These are phyloP conservation scores for Diaporthe citri DNA, from an alignment of 2,329 filamentous ascomycete genomes.

Conservation along the genomic window DNA sequence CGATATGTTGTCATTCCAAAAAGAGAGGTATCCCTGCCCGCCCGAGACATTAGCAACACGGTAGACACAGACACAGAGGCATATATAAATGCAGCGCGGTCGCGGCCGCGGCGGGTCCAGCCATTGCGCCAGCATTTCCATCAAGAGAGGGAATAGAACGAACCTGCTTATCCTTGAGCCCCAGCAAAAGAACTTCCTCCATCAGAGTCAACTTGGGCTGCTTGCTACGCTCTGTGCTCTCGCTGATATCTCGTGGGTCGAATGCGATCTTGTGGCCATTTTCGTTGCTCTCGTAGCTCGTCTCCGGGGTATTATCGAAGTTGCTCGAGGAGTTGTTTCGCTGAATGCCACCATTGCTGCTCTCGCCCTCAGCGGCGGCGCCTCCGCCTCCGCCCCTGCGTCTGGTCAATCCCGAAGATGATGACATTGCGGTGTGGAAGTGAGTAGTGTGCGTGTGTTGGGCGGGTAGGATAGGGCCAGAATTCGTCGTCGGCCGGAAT, in stretches of 20 bases:
- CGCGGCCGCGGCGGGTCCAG: neutral
- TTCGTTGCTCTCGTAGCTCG: constrained; percentile 90
- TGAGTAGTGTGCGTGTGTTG: neutral
- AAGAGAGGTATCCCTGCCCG: constrained; percentile 91
- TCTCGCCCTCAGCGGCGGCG: constrained; percentile 65
- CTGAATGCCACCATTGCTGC: constrained; percentile 64
- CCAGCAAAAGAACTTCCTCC: constrained; percentile 96
- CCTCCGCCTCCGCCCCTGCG: constrained; percentile 76
- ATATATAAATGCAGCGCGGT: neutral
- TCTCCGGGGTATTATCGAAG: constrained; percentile 72
- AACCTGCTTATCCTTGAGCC: constrained; percentile 99
- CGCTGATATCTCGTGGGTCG: constrained; percentile 96
- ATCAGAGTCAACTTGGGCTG: constrained; percentile 98
- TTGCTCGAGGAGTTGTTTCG: constrained; percentile 69
- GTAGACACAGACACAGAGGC: constrained; percentile 14
- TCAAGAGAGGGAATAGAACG: constrained; percentile 45
- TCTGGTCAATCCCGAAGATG: constrained; percentile 69
- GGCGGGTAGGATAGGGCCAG: constrained; percentile 1
- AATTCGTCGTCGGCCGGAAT: constrained; percentile 4
- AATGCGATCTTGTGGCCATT: constrained; percentile 99
- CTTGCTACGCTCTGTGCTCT: constrained; percentile 95
- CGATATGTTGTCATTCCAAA: constrained; percentile 99
- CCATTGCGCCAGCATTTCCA: neutral
- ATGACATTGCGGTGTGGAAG: constrained; percentile 44
- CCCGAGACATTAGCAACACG: constrained; percentile 37